These are phyloP conservation scores for Rauvolfia tetraphylla DNA, from an alignment of 257 asterid species.

Conservation along the genomic window DNA sequence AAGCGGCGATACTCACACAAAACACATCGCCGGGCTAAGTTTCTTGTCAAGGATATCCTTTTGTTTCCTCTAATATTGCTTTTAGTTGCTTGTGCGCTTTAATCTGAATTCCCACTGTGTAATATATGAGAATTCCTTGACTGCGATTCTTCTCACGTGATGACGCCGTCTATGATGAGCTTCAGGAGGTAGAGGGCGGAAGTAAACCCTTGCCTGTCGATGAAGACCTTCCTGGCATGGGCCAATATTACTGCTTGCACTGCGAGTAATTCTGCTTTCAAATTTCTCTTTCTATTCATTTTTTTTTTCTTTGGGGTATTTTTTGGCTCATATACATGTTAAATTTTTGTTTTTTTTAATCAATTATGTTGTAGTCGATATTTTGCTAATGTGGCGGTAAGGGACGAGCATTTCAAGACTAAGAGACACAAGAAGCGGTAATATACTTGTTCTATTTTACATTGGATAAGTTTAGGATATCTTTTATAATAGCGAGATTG, in stretches of 20 bases:
- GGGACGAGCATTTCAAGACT: conserved; percentile 87
- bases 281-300: background rate
- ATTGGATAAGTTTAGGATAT: background rate
- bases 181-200: conserved; percentile 48
- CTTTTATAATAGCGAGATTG: background rate
- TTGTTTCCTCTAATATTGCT: background rate
- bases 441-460: conserved; percentile 1
- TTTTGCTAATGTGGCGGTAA: conserved; percentile 64
- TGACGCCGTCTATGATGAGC: conserved; percentile 78
- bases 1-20: conserved; percentile 59
- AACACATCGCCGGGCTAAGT: conserved; percentile 53
- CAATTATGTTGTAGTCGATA: conserved; percentile 18
- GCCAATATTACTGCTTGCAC: conserved; percentile 79
- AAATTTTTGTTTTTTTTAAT: background rate
- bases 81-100: background rate
- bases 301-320: background rate
- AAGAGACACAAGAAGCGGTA: conserved; percentile 86
- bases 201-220: conserved; percentile 57
- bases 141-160: conserved; percentile 31
- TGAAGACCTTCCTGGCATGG: conserved; percentile 97
- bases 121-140: conserved; percentile 14
- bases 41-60: conserved; percentile 43
- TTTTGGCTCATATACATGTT: background rate
- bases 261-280: conserved; percentile 59
- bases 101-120: background rate